These are phyloP conservation scores for Musa schizocarpa DNA, from an alignment of 176 grass and related monocot genomes.

Conservation along the genomic window DNA sequence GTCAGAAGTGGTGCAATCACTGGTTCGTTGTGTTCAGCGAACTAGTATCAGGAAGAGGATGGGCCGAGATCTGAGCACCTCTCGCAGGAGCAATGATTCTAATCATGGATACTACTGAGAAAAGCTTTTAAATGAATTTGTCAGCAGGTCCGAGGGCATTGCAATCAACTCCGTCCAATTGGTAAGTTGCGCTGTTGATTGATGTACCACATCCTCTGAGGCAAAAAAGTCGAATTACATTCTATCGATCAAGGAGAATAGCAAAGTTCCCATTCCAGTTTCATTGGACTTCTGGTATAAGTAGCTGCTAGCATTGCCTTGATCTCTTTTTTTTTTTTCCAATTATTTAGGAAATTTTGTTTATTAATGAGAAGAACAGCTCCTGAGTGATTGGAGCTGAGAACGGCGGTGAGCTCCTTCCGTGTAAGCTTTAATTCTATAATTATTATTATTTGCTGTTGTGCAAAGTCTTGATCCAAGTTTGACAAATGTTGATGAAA, in stretches of 20 bases:
- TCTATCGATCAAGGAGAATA: background rate
- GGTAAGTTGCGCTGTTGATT: background rate
- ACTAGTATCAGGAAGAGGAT: conserved; percentile 41
- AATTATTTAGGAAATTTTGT: too few relatives aligned
- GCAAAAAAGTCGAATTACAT: background rate
- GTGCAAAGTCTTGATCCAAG: too few relatives aligned
- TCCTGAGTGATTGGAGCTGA: too few relatives aligned
- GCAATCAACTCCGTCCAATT: background rate
- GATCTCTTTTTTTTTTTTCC: too few relatives aligned
- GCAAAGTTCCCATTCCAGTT: too few relatives aligned
- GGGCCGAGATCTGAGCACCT: conserved; percentile 29
- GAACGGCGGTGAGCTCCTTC: too few relatives aligned
- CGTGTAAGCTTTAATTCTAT: too few relatives aligned
- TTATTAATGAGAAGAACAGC: too few relatives aligned
- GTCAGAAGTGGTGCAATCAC: conserved; percentile 65
- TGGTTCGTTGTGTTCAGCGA: conserved; percentile 48
- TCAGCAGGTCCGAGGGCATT: background rate
- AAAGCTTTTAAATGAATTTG: background rate
- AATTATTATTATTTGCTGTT: too few relatives aligned
- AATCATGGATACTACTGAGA: conserved; percentile 37
- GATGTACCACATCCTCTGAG: background rate
- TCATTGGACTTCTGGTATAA: too few relatives aligned
- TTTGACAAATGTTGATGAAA: too few relatives aligned
- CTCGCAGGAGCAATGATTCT: conserved; percentile 45
- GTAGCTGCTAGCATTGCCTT: too few relatives aligned